A percentile compares a stretch with the other conserved stretches of the same genome.
Conservation (phyloP, 2,329 filamentous ascomycete species). For the Aspergillus hiratsukae region DNA sequence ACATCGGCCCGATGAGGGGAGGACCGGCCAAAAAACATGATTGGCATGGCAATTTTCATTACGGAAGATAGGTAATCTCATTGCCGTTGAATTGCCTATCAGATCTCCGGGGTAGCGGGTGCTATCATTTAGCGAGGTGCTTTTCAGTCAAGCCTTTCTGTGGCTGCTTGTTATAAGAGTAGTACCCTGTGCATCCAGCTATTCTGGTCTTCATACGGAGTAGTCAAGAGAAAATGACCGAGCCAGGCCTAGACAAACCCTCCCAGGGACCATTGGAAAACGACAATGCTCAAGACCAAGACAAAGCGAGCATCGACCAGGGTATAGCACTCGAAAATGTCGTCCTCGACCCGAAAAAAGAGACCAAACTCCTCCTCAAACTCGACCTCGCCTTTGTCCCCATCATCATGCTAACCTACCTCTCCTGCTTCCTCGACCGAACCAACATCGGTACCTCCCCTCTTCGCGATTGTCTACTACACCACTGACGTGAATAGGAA, state of each 20-base stretch:
- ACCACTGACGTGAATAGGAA: too few relatives aligned
- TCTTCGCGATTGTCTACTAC: too few relatives aligned
- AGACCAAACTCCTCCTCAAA: slow-evolving; percentile 45
- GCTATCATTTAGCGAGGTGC: too few relatives aligned
- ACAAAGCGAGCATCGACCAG: slow-evolving; percentile 10
- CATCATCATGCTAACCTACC: slow-evolving; percentile 53
- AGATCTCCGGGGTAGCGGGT: neutral
- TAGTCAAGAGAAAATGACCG: neutral
- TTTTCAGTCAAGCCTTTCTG: too few relatives aligned
- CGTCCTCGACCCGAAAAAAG: slow-evolving; percentile 42
- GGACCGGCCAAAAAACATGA: neutral
- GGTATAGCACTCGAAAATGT: slow-evolving; percentile 17
- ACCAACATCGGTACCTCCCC: slow-evolving; percentile 45
- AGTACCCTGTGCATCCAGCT: neutral
- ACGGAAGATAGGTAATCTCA: slow-evolving; percentile 1
- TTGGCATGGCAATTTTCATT: slow-evolving; percentile 7
- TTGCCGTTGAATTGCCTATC: neutral
- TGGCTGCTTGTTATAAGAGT: neutral
- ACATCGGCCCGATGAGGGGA: slow-evolving; percentile 5
- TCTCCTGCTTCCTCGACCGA: slow-evolving; percentile 54
- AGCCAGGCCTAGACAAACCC: slow-evolving; percentile 1
- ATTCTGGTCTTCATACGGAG: too few relatives aligned
- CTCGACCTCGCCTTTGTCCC: slow-evolving; percentile 48
- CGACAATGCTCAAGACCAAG: neutral
- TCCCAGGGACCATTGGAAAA: slow-evolving; percentile 11